Conservation (phyloP, 768 basidiomycete genomes). For the Trametes cinnabarina region DNA sequence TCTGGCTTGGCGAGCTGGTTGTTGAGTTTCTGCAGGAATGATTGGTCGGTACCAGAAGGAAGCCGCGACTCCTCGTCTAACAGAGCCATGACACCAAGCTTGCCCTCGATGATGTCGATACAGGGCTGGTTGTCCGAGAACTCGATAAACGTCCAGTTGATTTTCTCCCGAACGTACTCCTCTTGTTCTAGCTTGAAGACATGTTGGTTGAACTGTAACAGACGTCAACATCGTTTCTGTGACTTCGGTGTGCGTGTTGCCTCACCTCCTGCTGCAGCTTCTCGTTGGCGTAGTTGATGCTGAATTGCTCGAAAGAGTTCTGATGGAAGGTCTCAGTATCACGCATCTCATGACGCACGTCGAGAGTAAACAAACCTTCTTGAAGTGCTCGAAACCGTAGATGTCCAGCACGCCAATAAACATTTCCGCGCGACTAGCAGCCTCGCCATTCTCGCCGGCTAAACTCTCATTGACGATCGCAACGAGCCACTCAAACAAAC, state of each 20-base stretch:
- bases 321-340: constrained; percentile 27
- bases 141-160: constrained; percentile 99
- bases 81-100: constrained; percentile 89
- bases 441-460: constrained; percentile 92
- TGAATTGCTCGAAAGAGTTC: constrained; percentile 97
- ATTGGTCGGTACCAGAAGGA: constrained; percentile 87
- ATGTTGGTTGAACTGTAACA: constrained; percentile 89
- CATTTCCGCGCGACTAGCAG: constrained; percentile 88
- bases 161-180: constrained; percentile 97
- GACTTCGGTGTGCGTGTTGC: background rate
- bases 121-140: constrained; percentile 99
- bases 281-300: constrained; percentile 99
- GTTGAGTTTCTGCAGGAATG: constrained; percentile 91
- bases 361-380: constrained; percentile 58
- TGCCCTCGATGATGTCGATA: constrained; percentile 98
- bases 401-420: constrained; percentile 99
- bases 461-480: constrained; percentile 96
- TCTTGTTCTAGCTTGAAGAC: constrained; percentile 99
- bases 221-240: background rate
- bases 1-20: constrained; percentile 81
- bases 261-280: constrained; percentile 94
- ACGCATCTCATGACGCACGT: background rate
- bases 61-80: constrained; percentile 98
- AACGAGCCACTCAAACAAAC: constrained; percentile 98
- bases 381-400: constrained; percentile 96